Percentiles rank a stretch among this genome's conserved stretches.
phyloP scores from a whole-genome alignment of 352 stramenopile species.

The Pythium myriotylum region DNA sequence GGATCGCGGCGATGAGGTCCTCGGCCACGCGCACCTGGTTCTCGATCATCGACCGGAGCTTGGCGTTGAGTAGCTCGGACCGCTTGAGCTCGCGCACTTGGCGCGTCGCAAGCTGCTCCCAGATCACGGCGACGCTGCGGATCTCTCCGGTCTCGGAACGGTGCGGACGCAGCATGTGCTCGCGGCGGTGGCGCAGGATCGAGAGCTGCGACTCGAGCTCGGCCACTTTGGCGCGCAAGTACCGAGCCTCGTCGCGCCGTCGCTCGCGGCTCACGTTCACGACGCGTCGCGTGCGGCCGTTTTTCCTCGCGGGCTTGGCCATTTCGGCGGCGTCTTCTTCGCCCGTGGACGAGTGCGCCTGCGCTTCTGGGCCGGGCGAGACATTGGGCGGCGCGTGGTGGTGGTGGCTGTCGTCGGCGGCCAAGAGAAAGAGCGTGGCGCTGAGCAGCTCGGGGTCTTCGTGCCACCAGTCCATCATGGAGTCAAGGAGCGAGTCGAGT shows the following conservation, averaged over 20 bases:
- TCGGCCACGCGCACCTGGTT: constrained; percentile 10
- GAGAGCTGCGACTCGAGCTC: constrained; percentile 26
- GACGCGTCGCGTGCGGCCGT: neutral
- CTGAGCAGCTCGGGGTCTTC: constrained; percentile 24
- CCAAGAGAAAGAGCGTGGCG: constrained; percentile 16
- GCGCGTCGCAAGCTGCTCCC: constrained; percentile 23
- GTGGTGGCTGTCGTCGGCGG: neutral
- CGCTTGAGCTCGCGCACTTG: constrained; percentile 16
- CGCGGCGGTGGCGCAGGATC: constrained; percentile 13
- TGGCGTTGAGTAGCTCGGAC: constrained; percentile 12
- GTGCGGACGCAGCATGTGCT: constrained; percentile 13
- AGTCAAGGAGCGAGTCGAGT: too few species aligned
- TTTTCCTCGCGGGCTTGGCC: neutral
- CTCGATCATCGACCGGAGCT: constrained; percentile 15
- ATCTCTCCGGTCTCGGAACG: neutral
- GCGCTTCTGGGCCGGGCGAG: neutral
- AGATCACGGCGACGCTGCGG: constrained; percentile 8
- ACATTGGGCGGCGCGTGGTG: neutral
- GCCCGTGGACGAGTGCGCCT: neutral
- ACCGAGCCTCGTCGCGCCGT: constrained; percentile 22
- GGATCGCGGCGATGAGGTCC: constrained; percentile 10
- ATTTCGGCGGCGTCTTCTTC: neutral
- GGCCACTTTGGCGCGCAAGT: constrained; percentile 19
- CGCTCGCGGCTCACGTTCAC: constrained; percentile 26
- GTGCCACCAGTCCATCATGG: constrained; percentile 12